A percentile compares a stretch with the other conserved stretches of the same genome.
Evolutionary conservation across 148 eudicot species (phyloP).

Genomic region (Mesembryanthemum crystallinum): DNA sequence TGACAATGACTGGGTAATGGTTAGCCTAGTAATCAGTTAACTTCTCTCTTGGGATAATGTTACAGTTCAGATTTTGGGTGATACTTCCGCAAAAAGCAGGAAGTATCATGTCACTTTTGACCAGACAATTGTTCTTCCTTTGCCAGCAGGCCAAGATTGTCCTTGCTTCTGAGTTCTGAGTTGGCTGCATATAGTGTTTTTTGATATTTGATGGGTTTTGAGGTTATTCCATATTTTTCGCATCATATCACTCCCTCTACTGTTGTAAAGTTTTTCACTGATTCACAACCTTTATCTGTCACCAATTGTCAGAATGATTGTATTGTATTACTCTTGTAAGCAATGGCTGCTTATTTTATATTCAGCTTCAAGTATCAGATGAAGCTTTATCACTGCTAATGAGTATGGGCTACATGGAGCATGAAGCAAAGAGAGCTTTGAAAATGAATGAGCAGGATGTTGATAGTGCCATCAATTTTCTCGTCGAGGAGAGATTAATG

Average conservation of each 20-base stretch:
- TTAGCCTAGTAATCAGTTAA: background rate
- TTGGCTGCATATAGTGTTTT: background rate
- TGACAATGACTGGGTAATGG: background rate
- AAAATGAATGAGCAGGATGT: slow-evolving; percentile 76
- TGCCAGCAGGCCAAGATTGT: background rate
- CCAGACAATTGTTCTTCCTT: background rate
- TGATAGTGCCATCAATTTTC: slow-evolving; percentile 70
- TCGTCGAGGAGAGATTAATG: slow-evolving; percentile 64
- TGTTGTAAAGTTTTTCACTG: background rate
- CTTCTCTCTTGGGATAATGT: background rate
- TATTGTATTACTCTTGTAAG: background rate
- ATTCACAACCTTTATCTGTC: background rate
- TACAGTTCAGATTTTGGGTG: too few relatives aligned
- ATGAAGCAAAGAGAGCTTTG: slow-evolving; percentile 69
- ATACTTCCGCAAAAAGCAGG: too few relatives aligned
- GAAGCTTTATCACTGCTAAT: slow-evolving; percentile 66
- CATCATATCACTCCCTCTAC: background rate
- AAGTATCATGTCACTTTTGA: background rate
- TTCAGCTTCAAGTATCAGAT: slow-evolving; percentile 94
- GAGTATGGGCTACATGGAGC: slow-evolving; percentile 87
- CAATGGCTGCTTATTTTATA: slow-evolving; percentile 20
- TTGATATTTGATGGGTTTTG: background rate
- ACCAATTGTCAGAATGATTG: background rate
- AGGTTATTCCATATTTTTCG: background rate
- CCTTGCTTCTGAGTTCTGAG: background rate